Conservation (phyloP, 805 yeast genomes). For the Torulaspora gathmanii region DNA sequence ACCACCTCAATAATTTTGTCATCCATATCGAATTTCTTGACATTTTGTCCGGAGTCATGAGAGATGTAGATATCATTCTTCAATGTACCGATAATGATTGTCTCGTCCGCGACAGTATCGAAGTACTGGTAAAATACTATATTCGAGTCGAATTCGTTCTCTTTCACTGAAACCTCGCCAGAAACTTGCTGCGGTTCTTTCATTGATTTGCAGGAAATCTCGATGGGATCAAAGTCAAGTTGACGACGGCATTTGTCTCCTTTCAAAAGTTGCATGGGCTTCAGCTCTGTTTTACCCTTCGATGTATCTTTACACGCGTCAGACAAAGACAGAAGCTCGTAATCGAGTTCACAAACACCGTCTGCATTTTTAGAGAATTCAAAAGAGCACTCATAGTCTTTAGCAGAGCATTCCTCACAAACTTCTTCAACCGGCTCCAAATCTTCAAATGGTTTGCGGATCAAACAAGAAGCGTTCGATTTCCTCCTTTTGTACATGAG, state of each 20-base stretch:
- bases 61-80: constrained; percentile 56
- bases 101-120: constrained; percentile 49
- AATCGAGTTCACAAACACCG: constrained; percentile 48
- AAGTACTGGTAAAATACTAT: constrained; percentile 51
- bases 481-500: constrained; percentile 63
- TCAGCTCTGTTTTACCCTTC: constrained; percentile 11
- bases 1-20: constrained; percentile 45
- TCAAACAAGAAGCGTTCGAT: constrained; percentile 54
- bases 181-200: constrained; percentile 16
- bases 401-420: constrained; percentile 56
- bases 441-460: constrained; percentile 38
- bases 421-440: constrained; percentile 43
- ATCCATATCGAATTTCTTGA: constrained; percentile 39
- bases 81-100: constrained; percentile 56
- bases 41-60: constrained; percentile 58
- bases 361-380: constrained; percentile 41
- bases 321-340: constrained; percentile 16
- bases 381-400: constrained; percentile 66
- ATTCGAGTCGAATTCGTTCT: constrained; percentile 47
- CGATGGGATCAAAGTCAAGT: constrained; percentile 27
- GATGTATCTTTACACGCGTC: constrained; percentile 20
- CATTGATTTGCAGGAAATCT: constrained; percentile 26
- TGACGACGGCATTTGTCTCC: constrained; percentile 25
- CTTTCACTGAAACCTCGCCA: constrained; percentile 37
- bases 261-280: constrained; percentile 18